Evolutionary conservation across 1,284 basidiomycete species (phyloP), one percentile per base, ranked within the genome.

Genomic region (Erythrobasidium hasegawianum): DNA sequence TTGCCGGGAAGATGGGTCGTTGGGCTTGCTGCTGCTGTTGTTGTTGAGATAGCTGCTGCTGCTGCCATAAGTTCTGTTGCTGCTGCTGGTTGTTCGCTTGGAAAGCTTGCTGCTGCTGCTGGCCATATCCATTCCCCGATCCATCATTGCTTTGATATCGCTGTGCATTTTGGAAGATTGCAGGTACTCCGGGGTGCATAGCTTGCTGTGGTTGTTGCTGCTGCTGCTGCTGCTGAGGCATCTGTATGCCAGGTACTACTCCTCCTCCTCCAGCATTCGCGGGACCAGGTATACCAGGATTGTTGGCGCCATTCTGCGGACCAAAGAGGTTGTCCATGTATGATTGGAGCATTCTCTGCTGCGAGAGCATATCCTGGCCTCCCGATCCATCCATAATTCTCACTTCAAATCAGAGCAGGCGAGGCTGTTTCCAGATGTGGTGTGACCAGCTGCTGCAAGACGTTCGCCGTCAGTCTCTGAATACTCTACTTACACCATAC

Each of bases 281-380:
- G 13, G 55, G 55, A 57, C n/a, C n/a, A 26, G 18, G 40, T 54
- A 18, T n/a, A n/a, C n/a, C n/a, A n/a, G n/a, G n/a, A n/a, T n/a
- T 50, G 55, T 33, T 40, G 27, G 3, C 11, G 9, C 29, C 27
- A 27, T 16, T 39, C 20, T 9, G n/a, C 41, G n/a, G 3, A n/a
- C 50, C 26, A n/a, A 52, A 27, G 56, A 57, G 45, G 3, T 62
- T 58, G 29, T 65, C 62, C 55, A 65, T 57, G 33, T 65, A 65
- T 16, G 62, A 65, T 49, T 65, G 62, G 1, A 65, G 38, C 26
- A 49, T 49, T 18, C 62, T 20, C 45, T 65, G 62, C 39, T 65
- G 62, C 26, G 54, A 50, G 13, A 43, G 53, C 62, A 64, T 64
- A 27, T 64, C 61, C 27, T 64, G 53, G 41, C 52, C 54, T 38